A percentile compares a stretch with the other conserved stretches of the same genome.
Evolutionary conservation across 73 alveolate genomes (phyloP).

Genomic region (Blepharisma stoltei): DNA sequence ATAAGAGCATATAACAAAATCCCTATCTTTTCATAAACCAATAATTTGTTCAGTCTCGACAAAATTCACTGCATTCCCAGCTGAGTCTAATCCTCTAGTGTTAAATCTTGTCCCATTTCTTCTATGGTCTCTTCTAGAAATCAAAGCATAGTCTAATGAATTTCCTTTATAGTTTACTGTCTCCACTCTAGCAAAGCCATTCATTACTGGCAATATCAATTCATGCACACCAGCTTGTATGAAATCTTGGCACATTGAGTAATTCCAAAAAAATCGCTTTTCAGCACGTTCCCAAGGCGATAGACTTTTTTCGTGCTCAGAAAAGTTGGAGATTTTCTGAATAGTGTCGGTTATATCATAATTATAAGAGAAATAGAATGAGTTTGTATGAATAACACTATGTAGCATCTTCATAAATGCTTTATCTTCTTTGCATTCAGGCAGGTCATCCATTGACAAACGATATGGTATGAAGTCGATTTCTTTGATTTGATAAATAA

Average conservation of each 20-base stretch:
- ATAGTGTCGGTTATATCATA: slow-evolving; percentile 67
- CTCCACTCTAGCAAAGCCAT: slow-evolving; percentile 81
- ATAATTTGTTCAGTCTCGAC: slow-evolving; percentile 94
- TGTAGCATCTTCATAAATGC: slow-evolving; percentile 65
- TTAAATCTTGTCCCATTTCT: slow-evolving; percentile 92
- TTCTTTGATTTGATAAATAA: neutral
- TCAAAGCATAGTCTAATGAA: slow-evolving; percentile 66
- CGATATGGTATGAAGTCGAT: slow-evolving; percentile 12
- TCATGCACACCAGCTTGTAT: slow-evolving; percentile 62
- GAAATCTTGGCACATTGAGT: slow-evolving; percentile 64
- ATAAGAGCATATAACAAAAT: slow-evolving; percentile 73
- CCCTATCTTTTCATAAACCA: slow-evolving; percentile 43
- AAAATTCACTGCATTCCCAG: slow-evolving; percentile 89
- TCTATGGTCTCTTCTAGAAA: slow-evolving; percentile 85
- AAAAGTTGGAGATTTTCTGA: slow-evolving; percentile 40
- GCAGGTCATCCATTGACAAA: neutral
- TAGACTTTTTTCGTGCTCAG: slow-evolving; percentile 31
- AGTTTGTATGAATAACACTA: slow-evolving; percentile 59
- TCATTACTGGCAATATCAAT: slow-evolving; percentile 78
- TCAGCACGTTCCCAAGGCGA: slow-evolving; percentile 48
- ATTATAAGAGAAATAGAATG: slow-evolving; percentile 87
- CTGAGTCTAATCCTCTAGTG: slow-evolving; percentile 90
- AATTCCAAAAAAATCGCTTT: slow-evolving; percentile 78
- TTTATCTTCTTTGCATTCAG: slow-evolving; percentile 41
- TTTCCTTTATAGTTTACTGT: slow-evolving; percentile 53